phyloP scores from a whole-genome alignment of 176 grass and related monocot genomes.

The Poa pratensis region DNA sequence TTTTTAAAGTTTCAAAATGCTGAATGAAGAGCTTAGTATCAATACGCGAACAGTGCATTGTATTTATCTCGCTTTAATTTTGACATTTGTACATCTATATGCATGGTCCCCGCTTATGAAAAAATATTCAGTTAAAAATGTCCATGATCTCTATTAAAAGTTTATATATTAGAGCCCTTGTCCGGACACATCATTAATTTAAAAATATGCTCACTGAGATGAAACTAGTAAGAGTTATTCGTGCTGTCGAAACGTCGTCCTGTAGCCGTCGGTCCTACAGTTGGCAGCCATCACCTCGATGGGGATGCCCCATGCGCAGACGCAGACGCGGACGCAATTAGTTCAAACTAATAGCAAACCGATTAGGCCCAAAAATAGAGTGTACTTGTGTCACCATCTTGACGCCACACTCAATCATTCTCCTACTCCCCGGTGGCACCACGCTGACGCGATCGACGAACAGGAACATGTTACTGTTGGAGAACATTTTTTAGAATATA shows the following conservation, averaged over 20 bases:
- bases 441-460: background rate
- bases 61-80: background rate
- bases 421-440: background rate
- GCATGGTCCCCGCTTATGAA: background rate
- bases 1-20: background rate
- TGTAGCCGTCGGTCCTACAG: slow-evolving; percentile 37
- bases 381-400: slow-evolving; percentile 31
- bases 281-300: slow-evolving; percentile 32
- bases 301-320: background rate
- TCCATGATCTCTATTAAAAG: background rate
- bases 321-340: background rate
- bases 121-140: background rate
- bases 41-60: background rate
- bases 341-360: background rate
- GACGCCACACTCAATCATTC: slow-evolving; percentile 27
- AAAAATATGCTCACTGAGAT: background rate
- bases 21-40: background rate
- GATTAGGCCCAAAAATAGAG: slow-evolving; percentile 25
- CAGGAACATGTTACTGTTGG: background rate
- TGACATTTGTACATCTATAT: background rate
- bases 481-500: background rate
- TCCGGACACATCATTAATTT: background rate
- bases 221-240: background rate
- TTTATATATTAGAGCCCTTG: background rate
- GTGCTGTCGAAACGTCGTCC: background rate